phyloP scores from a whole-genome alignment of 2,329 filamentous ascomycete species.

The Alternaria angustiovoidea region DNA sequence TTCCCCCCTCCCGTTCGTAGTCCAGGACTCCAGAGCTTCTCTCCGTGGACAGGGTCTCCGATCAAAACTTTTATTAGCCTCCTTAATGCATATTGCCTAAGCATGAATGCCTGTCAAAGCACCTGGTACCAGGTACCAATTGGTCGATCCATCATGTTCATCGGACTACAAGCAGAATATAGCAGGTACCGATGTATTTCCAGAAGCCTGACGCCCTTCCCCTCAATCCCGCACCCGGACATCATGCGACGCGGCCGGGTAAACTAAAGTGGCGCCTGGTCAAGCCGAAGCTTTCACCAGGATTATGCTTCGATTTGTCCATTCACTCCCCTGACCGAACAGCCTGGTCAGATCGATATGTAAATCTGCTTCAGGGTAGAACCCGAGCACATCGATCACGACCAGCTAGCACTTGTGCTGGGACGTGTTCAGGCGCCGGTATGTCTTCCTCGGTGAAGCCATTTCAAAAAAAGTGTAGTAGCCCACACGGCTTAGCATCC shows the following conservation, averaged over 20 bases:
- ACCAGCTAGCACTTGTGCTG: neutral
- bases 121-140: neutral
- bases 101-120: neutral
- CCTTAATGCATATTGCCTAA: neutral
- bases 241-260: slow-evolving; percentile 9
- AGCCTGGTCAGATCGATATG: neutral
- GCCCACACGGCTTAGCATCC: slow-evolving; percentile 16
- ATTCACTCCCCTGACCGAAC: neutral
- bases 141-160: slow-evolving; percentile 1
- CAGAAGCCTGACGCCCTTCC: slow-evolving; percentile 1
- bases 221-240: neutral
- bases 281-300: neutral
- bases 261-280: slow-evolving; percentile 5
- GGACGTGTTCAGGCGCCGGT: neutral
- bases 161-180: slow-evolving; percentile 8
- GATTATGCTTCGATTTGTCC: neutral
- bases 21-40: neutral
- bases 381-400: neutral
- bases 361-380: neutral
- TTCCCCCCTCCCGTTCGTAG: slow-evolving; percentile 8
- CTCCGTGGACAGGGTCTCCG: neutral
- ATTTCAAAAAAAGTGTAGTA: neutral
- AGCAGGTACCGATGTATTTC: slow-evolving; percentile 1
- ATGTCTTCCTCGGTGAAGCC: neutral
- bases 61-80: neutral